Evolutionary conservation across 768 basidiomycete species (phyloP).

Genomic region (Sarcodon aspratus): DNA sequence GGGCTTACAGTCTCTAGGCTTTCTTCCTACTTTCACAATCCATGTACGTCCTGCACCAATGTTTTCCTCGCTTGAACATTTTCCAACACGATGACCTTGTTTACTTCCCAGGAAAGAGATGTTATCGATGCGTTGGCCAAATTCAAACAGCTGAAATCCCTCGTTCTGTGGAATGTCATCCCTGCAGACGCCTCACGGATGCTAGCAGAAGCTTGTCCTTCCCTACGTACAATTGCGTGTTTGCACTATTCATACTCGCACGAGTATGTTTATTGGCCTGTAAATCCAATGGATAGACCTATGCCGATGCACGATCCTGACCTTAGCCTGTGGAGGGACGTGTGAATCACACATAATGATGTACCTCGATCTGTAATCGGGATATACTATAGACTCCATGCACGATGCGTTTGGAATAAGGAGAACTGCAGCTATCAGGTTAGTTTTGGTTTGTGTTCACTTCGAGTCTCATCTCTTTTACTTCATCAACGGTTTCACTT

Average conservation of each 20-base stretch:
- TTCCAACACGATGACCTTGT: neutral
- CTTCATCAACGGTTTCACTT: no score
- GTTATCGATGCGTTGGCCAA: conserved; percentile 5
- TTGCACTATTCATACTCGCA: conserved; percentile 11
- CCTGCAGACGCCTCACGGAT: conserved; percentile 5
- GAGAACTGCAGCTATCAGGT: no score
- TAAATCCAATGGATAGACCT: conserved; percentile 9
- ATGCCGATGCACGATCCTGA: conserved; percentile 8
- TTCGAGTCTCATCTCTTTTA: no score
- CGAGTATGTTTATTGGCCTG: conserved; percentile 10
- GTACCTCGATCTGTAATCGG: no score
- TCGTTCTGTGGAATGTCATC: conserved; percentile 9
- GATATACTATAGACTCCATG: no score
- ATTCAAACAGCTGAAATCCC: conserved; percentile 7
- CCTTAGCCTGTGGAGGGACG: conserved; percentile 7
- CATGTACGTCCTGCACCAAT: conserved; percentile 2
- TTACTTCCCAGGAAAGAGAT: conserved; percentile 4
- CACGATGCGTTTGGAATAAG: no score
- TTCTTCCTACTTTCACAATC: conserved; percentile 5
- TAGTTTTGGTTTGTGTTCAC: no score
- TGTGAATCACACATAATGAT: neutral
- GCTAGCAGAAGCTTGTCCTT: conserved; percentile 8
- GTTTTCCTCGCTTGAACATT: neutral
- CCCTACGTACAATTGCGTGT: conserved; percentile 9
- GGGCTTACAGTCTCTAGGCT: conserved; percentile 8